Base-by-base conservation (phyloP, 2,329 filamentous ascomycete species). In the Pseudocercospora macadamiae region DNA sequence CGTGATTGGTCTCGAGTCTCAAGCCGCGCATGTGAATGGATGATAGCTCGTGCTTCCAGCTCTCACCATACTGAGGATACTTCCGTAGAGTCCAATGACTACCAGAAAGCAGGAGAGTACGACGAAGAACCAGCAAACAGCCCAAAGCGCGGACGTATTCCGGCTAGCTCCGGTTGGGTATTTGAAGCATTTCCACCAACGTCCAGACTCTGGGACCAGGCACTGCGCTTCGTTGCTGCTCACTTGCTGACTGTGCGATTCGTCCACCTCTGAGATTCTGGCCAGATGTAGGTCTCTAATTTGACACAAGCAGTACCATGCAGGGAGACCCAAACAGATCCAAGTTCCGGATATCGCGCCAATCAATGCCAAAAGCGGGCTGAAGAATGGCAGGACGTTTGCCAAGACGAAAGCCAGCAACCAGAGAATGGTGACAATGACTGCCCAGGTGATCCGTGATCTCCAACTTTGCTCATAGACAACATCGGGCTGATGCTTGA, bases 321-420 rank as follows among this genome's bases (percentile, higher is more conserved):
- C 57, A 9, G 61, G 59, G 16, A 66, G 63, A 1, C 66, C 64
- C 12, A 69, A 45, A 18, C 60, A 86, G 71, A 90, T 90, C 87
- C 87, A 89, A 54, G 81, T 85, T 18, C 82, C 84, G 60, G 89
- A 89, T 1, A 89, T 73, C 1, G 86, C 70, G 8, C 69, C 74
- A 55, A 90, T 83, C 32, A 90, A 74, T 3, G 83, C 83, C n/a
- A 91, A 76, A 7, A 91, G 75, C 47, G 85, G 80, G 68, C 84
- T 85, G 75, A 91, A 91, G 49, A 86, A 83, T 0, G 89, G 89
- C 6, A 91, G 86, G 0, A 85, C 84, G 69, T 88, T 83, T 4
- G 88, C 86, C 59, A 91, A 86, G 59, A 90, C 73, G 80, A 86
- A 89, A 2, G 86, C 84, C 3, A 88, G 55, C 4, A 84, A 64